Evolutionary conservation across 805 yeast genomes (phyloP).

Genomic region (Kuraishia molischiana): DNA sequence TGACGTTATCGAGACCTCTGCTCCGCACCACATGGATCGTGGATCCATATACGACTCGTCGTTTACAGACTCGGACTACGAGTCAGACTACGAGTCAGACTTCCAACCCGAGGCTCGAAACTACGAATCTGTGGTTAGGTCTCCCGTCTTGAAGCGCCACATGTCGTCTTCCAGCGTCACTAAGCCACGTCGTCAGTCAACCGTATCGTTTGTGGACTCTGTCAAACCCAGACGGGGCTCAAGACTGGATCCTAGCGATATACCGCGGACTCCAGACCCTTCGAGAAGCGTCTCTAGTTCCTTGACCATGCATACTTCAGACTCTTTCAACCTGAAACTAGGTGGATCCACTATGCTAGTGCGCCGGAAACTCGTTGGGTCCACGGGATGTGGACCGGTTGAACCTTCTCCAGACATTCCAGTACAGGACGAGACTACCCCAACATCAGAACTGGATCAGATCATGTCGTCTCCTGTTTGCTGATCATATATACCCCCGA

Average conservation of each 20-base stretch:
- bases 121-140: neutral
- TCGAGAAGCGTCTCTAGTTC: neutral
- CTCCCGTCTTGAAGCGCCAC: neutral
- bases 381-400: conserved; percentile 11
- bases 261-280: neutral
- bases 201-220: neutral
- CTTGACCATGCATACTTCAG: neutral
- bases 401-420: too few species aligned
- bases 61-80: conserved; percentile 9
- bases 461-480: too few species aligned
- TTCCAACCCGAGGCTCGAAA: neutral
- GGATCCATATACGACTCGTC: conserved; percentile 4
- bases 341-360: conserved; percentile 57
- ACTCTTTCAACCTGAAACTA: conserved; percentile 44
- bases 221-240: neutral
- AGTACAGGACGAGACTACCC: too few species aligned
- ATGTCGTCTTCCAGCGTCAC: neutral
- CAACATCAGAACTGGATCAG: too few species aligned
- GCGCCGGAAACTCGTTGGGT: conserved; percentile 30
- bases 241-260: neutral
- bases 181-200: neutral
- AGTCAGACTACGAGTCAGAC: conserved; percentile 5
- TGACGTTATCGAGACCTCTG: conserved; percentile 1
- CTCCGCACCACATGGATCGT: neutral
- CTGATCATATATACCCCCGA: too few species aligned